Base-by-base conservation (phyloP, 148 eudicot species). In the Diospyros kaki region DNA sequence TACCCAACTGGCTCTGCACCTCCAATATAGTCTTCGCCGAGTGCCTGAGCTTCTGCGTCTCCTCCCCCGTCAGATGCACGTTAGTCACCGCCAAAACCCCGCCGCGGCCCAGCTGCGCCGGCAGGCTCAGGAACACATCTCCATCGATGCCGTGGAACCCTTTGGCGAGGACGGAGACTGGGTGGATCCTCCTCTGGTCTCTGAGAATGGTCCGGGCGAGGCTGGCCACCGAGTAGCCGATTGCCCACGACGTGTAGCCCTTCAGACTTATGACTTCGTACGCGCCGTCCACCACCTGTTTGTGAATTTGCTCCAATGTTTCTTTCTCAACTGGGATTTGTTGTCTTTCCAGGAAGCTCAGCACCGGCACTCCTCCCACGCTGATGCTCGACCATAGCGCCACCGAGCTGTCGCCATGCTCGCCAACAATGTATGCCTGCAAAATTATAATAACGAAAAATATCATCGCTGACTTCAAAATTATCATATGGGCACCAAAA, bases 171-270 rank as follows among this genome's bases (percentile, higher is more conserved):
- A 94, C 91, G 8, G 98, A 80, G 9, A 92, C 91, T 0, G 98
- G 98, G 83, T 94, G 98, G 69, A 94, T 90, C 39, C 87, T 78
- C 51, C 96, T 78, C 72, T 94, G 98, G 69, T 92, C 92, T 48
- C 98, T 80, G 2, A 94, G 89, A 1, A 94, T 79, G 28, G 89
- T 73, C 1, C 93, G 76, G 39, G 96, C 97, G 44, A 94, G 70
- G 84, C 68, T 94, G 0, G 98, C 94, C 11, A 83, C 98, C 0
- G 98, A 94, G 86, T 94, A 94, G 2, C 98, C 98, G 4, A 94
- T 89, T 0, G 98, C 98, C 98, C 98, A 94, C 0, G 98, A 94
- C 2, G 98, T 94, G 92, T 94, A 94, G 9, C 98, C 98, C 79
- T 94, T 94, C 46, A 94, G 87, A 63, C 80, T 82, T 59, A 94